Conservation (phyloP, 1,139 yeast species). For the Saccharomyces pastorianus region DNA sequence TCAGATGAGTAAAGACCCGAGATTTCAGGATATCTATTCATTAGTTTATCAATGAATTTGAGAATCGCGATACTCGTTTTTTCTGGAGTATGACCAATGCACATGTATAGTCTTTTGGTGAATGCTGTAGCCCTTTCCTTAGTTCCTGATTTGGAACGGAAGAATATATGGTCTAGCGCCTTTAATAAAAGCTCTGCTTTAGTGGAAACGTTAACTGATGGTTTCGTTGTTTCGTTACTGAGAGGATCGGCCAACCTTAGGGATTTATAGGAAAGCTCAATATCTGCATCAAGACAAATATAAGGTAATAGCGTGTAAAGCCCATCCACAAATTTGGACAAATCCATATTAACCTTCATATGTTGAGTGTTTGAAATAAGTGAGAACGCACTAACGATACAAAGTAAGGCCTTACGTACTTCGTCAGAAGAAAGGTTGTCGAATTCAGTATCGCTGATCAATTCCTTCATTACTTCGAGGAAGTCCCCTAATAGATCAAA, state of each 20-base stretch:
- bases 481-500: conserved; percentile 88
- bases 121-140: conserved; percentile 71
- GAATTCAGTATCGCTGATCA: conserved; percentile 47
- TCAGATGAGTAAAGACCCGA: conserved; percentile 78
- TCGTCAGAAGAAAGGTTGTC: conserved; percentile 35
- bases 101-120: conserved; percentile 65
- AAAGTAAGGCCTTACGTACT: conserved; percentile 64
- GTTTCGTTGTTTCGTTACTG: conserved; percentile 40
- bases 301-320: conserved; percentile 60
- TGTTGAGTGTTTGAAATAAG: conserved; percentile 67
- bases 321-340: conserved; percentile 63
- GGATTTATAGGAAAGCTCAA: conserved; percentile 78
- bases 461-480: conserved; percentile 78
- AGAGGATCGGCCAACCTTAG: conserved; percentile 73
- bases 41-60: conserved; percentile 68
- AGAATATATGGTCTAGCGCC: conserved; percentile 73
- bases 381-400: conserved; percentile 87
- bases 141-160: conserved; percentile 68
- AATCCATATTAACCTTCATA: conserved; percentile 55
- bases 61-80: conserved; percentile 72
- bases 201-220: conserved; percentile 78
- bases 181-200: conserved; percentile 76
- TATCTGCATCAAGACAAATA: conserved; percentile 68
- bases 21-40: conserved; percentile 59
- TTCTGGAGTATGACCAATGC: conserved; percentile 73